A percentile compares a stretch with the other conserved stretches of the same genome.
These are phyloP conservation scores for Apophysomyces trapeziformis DNA, from an alignment of 371 early-diverging fungal genomes.

Conservation along the genomic window DNA sequence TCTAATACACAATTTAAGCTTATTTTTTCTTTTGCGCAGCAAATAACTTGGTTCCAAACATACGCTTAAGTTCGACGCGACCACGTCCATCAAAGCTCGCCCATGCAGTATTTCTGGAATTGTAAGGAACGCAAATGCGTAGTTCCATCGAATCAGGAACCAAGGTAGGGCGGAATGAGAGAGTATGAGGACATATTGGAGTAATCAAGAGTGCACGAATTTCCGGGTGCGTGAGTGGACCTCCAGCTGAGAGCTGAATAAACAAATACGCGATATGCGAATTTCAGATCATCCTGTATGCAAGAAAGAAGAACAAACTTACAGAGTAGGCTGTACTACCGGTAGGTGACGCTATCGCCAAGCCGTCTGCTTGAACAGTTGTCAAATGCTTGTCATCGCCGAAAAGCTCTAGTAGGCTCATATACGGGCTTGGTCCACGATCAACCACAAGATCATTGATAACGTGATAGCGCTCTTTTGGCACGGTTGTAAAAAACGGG, in stretches of 20 bases:
- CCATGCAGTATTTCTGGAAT: constrained; percentile 83
- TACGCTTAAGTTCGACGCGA: constrained; percentile 82
- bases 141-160: constrained; percentile 91
- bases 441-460: constrained; percentile 88
- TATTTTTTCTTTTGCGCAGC: neutral
- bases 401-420: constrained; percentile 89
- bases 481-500: constrained; percentile 54
- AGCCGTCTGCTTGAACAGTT: constrained; percentile 89
- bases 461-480: constrained; percentile 65
- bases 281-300: neutral
- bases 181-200: constrained; percentile 95
- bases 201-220: constrained; percentile 92
- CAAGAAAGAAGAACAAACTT: constrained; percentile 22
- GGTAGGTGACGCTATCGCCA: constrained; percentile 93
- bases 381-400: constrained; percentile 87
- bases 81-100: constrained; percentile 91
- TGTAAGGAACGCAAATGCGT: constrained; percentile 78
- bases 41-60: constrained; percentile 6
- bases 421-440: constrained; percentile 89
- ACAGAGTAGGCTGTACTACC: constrained; percentile 97
- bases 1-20: constrained; percentile 28
- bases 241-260: constrained; percentile 84
- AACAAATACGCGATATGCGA: neutral
- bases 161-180: constrained; percentile 94
- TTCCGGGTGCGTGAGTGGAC: constrained; percentile 93